Conservation (phyloP, 169 alveolate species). For the Theileria sp. region DNA sequence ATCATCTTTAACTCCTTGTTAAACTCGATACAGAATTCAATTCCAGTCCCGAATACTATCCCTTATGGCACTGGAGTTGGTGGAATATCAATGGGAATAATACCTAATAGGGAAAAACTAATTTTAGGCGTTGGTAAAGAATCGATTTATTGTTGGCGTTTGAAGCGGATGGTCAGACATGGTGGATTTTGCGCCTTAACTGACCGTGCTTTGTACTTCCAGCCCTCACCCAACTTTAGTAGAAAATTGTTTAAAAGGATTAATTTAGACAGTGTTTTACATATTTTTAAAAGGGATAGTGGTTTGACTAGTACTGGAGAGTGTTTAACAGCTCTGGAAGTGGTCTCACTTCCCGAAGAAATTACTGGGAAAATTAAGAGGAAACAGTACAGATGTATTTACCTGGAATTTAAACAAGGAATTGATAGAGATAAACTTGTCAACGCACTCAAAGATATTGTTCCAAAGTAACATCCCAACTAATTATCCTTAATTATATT, state of each 20-base stretch:
- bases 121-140: constrained; percentile 61
- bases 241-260: constrained; percentile 77
- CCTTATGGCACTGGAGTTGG: background rate
- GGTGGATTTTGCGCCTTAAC: constrained; percentile 79
- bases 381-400: constrained; percentile 73
- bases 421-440: constrained; percentile 75
- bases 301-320: constrained; percentile 70
- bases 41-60: constrained; percentile 10
- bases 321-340: constrained; percentile 75
- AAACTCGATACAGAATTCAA: constrained; percentile 26
- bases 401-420: constrained; percentile 71
- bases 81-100: constrained; percentile 65
- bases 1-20: constrained; percentile 25
- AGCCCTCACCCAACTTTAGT: constrained; percentile 81
- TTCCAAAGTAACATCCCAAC: constrained; percentile 43
- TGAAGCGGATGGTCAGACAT: constrained; percentile 75
- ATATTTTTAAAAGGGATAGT: constrained; percentile 77
- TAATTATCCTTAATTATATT: too few species aligned
- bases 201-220: constrained; percentile 75
- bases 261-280: constrained; percentile 66
- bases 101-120: constrained; percentile 65
- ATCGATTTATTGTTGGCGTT: constrained; percentile 73
- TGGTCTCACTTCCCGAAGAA: constrained; percentile 78
- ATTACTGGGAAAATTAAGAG: constrained; percentile 27
- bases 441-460: constrained; percentile 57